A percentile compares a stretch with the other conserved stretches of the same genome.
Evolutionary conservation across 495 filamentous ascomycete genomes (phyloP).

Genomic region (Aspergillus hancockii): DNA sequence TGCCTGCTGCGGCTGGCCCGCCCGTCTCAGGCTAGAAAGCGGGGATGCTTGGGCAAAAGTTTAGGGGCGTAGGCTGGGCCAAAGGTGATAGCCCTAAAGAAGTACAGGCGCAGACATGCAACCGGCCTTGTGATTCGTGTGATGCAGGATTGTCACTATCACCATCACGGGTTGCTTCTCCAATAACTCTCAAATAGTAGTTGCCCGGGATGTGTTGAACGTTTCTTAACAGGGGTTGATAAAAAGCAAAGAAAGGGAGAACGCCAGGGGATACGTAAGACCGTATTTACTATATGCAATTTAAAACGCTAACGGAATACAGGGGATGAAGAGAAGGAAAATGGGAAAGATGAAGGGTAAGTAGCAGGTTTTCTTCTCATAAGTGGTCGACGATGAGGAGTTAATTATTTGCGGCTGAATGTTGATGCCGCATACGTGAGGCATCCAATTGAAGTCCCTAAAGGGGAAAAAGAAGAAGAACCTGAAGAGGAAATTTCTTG

Average conservation of each 20-base stretch:
- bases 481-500: conserved; percentile 6
- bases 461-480: conserved; percentile 4
- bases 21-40: conserved; percentile 7
- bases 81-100: conserved; percentile 4
- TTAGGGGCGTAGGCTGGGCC: conserved; percentile 3
- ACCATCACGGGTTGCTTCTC: background rate
- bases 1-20: conserved; percentile 2
- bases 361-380: too few relatives aligned
- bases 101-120: background rate
- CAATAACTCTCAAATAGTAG: background rate
- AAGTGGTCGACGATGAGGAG: too few relatives aligned
- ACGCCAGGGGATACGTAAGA: background rate
- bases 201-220: background rate
- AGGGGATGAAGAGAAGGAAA: too few relatives aligned
- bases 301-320: too few relatives aligned
- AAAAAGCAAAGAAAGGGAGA: background rate
- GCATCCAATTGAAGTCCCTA: background rate
- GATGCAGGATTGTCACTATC: background rate
- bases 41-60: conserved; percentile 6
- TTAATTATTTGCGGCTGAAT: background rate
- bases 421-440: background rate
- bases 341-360: too few relatives aligned
- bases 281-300: too few relatives aligned
- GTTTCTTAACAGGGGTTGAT: background rate
- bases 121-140: background rate